Evolutionary conservation across 2,329 filamentous ascomycete species (phyloP).

Genomic region (Leptographium procerum): DNA sequence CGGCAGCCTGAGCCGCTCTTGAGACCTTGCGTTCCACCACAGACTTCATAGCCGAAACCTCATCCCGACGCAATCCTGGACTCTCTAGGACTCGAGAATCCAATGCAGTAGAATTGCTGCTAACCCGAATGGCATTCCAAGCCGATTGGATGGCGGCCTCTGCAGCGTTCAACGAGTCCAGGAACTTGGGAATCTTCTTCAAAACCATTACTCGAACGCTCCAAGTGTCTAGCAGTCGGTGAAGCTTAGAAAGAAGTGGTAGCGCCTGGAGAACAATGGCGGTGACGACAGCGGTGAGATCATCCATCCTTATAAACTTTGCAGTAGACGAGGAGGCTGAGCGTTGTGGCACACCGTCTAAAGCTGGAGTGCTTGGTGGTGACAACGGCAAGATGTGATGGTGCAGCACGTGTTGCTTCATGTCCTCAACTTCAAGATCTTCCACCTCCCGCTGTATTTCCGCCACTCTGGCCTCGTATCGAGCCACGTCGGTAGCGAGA

Average conservation of each 20-base stretch:
- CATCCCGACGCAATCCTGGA: constrained; percentile 24
- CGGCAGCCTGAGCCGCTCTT: constrained; percentile 59
- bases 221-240: constrained; percentile 67
- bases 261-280: constrained; percentile 84
- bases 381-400: constrained; percentile 60
- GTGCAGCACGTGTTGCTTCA: constrained; percentile 78
- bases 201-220: constrained; percentile 64
- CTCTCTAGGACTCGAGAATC: constrained; percentile 7
- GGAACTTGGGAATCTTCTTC: constrained; percentile 57
- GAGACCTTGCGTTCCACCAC: constrained; percentile 58
- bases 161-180: constrained; percentile 54
- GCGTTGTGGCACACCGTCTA: constrained; percentile 14
- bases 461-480: constrained; percentile 62
- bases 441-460: constrained; percentile 62
- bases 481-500: constrained; percentile 47
- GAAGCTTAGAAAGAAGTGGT: constrained; percentile 66
- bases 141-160: constrained; percentile 53
- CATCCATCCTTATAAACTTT: constrained; percentile 64
- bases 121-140: constrained; percentile 46
- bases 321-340: constrained; percentile 29
- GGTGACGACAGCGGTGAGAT: constrained; percentile 81
- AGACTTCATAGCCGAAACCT: constrained; percentile 46
- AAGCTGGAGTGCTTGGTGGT: constrained; percentile 31
- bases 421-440: constrained; percentile 65
- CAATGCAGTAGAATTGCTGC: constrained; percentile 1